Base-by-base conservation (phyloP, 345 rosid genomes). In the Aquilaria malaccensis region DNA sequence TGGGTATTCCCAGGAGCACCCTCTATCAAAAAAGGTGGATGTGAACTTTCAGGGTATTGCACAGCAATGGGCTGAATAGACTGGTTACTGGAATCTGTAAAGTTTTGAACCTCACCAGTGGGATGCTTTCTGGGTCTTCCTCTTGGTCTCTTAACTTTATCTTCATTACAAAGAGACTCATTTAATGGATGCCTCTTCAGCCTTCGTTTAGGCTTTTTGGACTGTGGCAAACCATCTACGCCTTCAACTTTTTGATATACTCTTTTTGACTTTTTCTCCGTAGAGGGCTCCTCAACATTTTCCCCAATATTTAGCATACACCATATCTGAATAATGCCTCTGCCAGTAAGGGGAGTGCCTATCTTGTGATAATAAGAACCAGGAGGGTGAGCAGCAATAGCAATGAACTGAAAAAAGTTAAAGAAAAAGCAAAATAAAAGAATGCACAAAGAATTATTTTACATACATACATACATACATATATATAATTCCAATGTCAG, bases 251-350 rank as follows among this genome's bases (percentile, higher is more conserved):
- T 14, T 53, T 62, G 51, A 32, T 46, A 60, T 65, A 54, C 55
- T 63, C 4, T 37, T 65, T 74, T 76, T 59, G 61, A 61, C 47
- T 58, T 67, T 64, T 76, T 74, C 52, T 55, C 51, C 45, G 62
- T 22, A 53, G 62, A 37, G 48, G 52, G 56, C 57, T 50, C 76
- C 62, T 73, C 78, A 54, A 68, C 79, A 58, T 76, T 49, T 52
- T 58, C 57, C 60, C 64, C 33, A 58, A 59, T 56, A 52, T 89
- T 83, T 67, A 86, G 62, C 64, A 92, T 58, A 68, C 87, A 80
- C 98, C 95, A 92, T 65, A 92, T 86, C 79, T 92, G 96, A 76
- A 92, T 69, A 41, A 85, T 63, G 67, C 98, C 98, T 73, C 95
- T 81, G 55, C 98, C 98, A 58, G 77, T 64, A 67, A 85, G 83